Evolutionary conservation across 257 asterid species (phyloP).

Genomic region (Osmanthus fragrans): DNA sequence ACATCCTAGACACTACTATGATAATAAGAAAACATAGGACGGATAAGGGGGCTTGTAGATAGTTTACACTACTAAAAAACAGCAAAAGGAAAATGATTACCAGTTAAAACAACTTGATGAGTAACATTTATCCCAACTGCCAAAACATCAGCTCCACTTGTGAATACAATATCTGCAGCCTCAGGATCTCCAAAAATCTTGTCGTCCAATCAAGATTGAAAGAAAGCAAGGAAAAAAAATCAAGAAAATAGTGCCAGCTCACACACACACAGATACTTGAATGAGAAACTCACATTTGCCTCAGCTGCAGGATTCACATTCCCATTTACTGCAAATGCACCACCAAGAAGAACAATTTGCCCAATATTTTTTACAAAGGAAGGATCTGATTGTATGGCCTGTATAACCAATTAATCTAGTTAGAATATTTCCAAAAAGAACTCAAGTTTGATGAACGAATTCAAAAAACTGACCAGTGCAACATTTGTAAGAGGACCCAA

Average conservation of each 20-base stretch:
- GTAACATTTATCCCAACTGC: constrained; percentile 90
- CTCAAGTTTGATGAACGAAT: constrained; percentile 7
- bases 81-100: constrained; percentile 37
- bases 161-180: constrained; percentile 95
- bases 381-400: constrained; percentile 96
- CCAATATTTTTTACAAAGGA: constrained; percentile 65
- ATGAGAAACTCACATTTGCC: constrained; percentile 73
- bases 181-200: constrained; percentile 98
- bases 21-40: background rate
- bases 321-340: constrained; percentile 95
- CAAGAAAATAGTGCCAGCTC: constrained; percentile 5
- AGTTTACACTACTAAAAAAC: background rate
- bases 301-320: constrained; percentile 98
- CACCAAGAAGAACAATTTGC: constrained; percentile 93
- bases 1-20: background rate
- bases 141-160: constrained; percentile 95
- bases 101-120: constrained; percentile 90
- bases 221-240: constrained; percentile 15
- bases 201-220: constrained; percentile 24
- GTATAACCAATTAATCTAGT: constrained; percentile 28
- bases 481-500: constrained; percentile 95
- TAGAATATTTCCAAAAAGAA: constrained; percentile 2
- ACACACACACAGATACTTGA: background rate
- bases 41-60: background rate
- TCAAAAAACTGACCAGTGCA: constrained; percentile 66